Evolutionary conservation across 1,284 basidiomycete species (phyloP).

Genomic region (Tylopilus sp.): DNA sequence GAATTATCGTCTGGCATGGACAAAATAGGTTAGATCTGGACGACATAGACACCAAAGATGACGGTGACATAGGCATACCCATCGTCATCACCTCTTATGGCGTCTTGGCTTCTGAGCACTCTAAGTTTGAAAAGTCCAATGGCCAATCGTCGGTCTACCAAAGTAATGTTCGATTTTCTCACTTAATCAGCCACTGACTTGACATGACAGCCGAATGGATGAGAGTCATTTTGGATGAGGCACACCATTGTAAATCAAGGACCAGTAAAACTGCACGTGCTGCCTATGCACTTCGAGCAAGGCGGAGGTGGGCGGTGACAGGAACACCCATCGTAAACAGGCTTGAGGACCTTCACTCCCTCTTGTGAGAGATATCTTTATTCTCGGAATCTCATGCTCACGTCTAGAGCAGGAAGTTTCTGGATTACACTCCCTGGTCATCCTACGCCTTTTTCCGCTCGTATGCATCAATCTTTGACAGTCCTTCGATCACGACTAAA

Average conservation of each 20-base stretch:
- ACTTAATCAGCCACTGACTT: constrained; percentile 1
- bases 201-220: constrained; percentile 65
- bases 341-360: constrained; percentile 87
- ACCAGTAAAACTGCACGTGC: constrained; percentile 88
- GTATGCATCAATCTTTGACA: constrained; percentile 39
- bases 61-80: constrained; percentile 51
- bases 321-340: constrained; percentile 96
- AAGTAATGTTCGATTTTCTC: constrained; percentile 42
- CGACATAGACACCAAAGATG: constrained; percentile 47
- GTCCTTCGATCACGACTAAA: background rate
- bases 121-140: constrained; percentile 53
- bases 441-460: constrained; percentile 83
- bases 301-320: constrained; percentile 87
- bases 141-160: constrained; percentile 65
- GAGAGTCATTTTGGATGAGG: constrained; percentile 81
- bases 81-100: constrained; percentile 91
- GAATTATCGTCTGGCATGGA: constrained; percentile 80
- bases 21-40: constrained; percentile 75
- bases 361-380: constrained; percentile 53
- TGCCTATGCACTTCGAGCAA: constrained; percentile 76
- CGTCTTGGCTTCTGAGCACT: constrained; percentile 78
- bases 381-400: constrained; percentile 4
- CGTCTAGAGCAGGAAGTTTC: constrained; percentile 62
- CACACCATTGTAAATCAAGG: constrained; percentile 92
- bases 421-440: constrained; percentile 89